Conservation (phyloP, 257 asterid genomes). For the Gentiana macrophylla region DNA sequence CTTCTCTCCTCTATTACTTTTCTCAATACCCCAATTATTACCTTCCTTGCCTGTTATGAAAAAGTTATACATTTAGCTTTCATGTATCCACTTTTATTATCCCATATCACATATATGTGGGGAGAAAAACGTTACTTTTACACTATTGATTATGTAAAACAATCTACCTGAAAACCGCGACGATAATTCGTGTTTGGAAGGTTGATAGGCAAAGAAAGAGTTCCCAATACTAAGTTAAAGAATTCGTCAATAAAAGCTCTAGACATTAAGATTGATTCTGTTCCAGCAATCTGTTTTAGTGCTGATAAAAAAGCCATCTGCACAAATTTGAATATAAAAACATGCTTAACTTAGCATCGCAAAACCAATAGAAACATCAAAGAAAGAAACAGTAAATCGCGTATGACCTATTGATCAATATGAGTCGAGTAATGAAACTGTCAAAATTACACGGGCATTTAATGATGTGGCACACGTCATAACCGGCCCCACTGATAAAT, state of each 20-base stretch:
- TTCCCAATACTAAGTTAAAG: slow-evolving; percentile 83
- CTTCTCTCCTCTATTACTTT: slow-evolving; percentile 48
- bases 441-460: not conserved
- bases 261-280: slow-evolving; percentile 48
- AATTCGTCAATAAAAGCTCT: slow-evolving; percentile 79
- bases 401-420: too few species aligned
- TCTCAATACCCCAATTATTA: slow-evolving; percentile 33
- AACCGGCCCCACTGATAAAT: too few species aligned
- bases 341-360: too few species aligned
- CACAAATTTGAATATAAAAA: slow-evolving; percentile 3
- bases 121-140: too few species aligned
- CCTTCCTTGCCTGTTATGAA: slow-evolving; percentile 52
- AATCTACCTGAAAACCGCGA: slow-evolving; percentile 71
- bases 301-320: slow-evolving; percentile 98
- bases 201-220: slow-evolving; percentile 89
- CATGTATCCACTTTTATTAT: too few species aligned
- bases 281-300: slow-evolving; percentile 72
- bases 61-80: too few species aligned
- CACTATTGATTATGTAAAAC: not conserved
- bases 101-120: too few species aligned
- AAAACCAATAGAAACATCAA: slow-evolving; percentile 11
- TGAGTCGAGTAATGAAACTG: too few species aligned
- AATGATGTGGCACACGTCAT: too few species aligned
- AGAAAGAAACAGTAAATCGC: not conserved
- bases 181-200: slow-evolving; percentile 77